phyloP scores from a whole-genome alignment of 2,329 filamentous ascomycete genomes.

The Epicoccum sorghinum region DNA sequence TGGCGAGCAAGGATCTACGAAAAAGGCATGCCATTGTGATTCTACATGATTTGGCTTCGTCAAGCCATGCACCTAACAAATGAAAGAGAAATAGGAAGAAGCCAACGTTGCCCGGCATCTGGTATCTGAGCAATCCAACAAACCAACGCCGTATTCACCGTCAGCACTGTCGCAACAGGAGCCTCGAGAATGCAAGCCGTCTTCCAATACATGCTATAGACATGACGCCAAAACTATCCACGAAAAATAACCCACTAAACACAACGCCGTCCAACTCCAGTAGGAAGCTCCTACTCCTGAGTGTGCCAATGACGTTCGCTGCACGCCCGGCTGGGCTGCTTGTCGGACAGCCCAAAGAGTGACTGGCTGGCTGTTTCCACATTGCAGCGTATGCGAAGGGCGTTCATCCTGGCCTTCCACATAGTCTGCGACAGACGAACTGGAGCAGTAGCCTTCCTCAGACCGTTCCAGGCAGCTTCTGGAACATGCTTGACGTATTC shows the following conservation, averaged over 20 bases:
- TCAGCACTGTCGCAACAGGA: background rate
- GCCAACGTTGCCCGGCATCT: background rate
- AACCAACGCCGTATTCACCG: slow-evolving; percentile 3
- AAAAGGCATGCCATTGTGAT: too few species aligned
- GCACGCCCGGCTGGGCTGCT: slow-evolving; percentile 33
- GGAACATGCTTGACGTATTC: slow-evolving; percentile 24
- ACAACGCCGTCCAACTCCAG: background rate
- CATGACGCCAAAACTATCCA: slow-evolving; percentile 4
- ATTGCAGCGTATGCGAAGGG: slow-evolving; percentile 36
- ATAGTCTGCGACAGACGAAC: slow-evolving; percentile 35
- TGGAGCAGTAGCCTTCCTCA: slow-evolving; percentile 34
- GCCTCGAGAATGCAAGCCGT: slow-evolving; percentile 8
- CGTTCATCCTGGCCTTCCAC: slow-evolving; percentile 38
- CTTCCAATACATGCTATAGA: slow-evolving; percentile 8
- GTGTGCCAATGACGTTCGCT: background rate
- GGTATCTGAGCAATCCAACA: slow-evolving; percentile 16
- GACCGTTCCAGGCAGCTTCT: slow-evolving; percentile 28
- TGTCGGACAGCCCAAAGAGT: slow-evolving; percentile 14
- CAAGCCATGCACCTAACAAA: background rate
- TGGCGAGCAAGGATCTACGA: too few species aligned
- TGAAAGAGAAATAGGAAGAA: background rate
- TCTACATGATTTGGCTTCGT: too few species aligned
- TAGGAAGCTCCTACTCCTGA: background rate
- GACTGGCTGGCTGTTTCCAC: slow-evolving; percentile 30
- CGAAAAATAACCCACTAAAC: background rate